Evolutionary conservation across 2,329 filamentous ascomycete species (phyloP).

Genomic region (Zymoseptoria tritici): DNA sequence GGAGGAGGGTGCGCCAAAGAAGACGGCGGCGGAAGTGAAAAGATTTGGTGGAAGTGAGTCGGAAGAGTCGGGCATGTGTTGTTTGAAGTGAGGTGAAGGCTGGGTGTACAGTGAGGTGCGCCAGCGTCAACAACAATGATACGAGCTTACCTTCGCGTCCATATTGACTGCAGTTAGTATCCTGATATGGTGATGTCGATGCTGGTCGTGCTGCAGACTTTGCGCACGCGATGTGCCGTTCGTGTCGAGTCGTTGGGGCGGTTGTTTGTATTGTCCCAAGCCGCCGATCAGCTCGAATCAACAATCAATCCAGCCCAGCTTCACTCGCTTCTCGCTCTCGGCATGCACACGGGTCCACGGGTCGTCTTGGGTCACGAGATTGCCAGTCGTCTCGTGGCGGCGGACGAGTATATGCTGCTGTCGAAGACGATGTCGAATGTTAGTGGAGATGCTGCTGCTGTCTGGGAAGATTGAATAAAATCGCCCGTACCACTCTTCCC

Average conservation of each 20-base stretch:
- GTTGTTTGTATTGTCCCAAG: neutral
- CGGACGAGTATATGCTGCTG: neutral
- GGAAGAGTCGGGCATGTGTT: neutral
- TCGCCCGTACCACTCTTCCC: neutral
- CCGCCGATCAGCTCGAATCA: neutral
- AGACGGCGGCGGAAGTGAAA: neutral
- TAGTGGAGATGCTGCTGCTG: neutral
- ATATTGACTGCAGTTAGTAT: slow-evolving; percentile 23
- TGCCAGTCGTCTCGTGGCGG: neutral
- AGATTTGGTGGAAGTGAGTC: neutral
- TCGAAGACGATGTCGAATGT: neutral
- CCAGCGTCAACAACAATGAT: slow-evolving; percentile 2
- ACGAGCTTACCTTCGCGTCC: slow-evolving; percentile 38
- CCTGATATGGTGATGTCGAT: slow-evolving; percentile 2
- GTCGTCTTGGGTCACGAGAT: neutral
- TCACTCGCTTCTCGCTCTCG: neutral
- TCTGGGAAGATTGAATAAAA: neutral
- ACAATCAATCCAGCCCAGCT: neutral
- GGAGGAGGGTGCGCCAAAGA: neutral
- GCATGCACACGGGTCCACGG: neutral
- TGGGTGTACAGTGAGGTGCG: neutral
- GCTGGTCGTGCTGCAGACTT: neutral
- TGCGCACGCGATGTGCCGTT: neutral
- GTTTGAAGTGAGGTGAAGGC: neutral
- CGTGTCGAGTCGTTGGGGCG: neutral